Evolutionary conservation across 306 rosid species (phyloP).

Genomic region (Phaseolus lunatus): DNA sequence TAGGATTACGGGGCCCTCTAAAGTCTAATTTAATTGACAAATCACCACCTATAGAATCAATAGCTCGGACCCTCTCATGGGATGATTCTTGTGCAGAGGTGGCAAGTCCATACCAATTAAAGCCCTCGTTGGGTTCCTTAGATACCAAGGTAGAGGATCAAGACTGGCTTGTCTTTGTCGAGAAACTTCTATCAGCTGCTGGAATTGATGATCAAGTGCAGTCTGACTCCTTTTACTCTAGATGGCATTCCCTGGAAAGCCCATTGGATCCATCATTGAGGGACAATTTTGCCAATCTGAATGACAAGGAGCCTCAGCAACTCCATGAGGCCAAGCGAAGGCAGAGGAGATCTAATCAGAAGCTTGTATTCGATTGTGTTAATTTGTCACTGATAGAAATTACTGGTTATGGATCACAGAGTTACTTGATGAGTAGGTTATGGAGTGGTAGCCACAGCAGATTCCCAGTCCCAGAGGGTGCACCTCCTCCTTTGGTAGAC

Average conservation of each 20-base stretch:
- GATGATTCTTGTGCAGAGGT: conserved; percentile 74
- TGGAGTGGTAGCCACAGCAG: conserved; percentile 55
- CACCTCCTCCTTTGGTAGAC: conserved; percentile 63
- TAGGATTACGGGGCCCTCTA: conserved; percentile 56
- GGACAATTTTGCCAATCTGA: conserved; percentile 62
- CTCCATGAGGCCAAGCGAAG: conserved; percentile 81
- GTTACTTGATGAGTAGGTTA: conserved; percentile 43
- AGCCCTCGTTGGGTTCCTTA: conserved; percentile 58
- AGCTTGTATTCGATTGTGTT: conserved; percentile 87
- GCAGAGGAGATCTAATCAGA: conserved; percentile 73
- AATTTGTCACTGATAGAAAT: conserved; percentile 69
- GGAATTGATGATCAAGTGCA: conserved; percentile 69
- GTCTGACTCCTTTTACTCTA: conserved; percentile 54
- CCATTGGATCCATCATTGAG: conserved; percentile 88
- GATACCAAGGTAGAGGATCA: conserved; percentile 66
- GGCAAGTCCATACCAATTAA: conserved; percentile 59
- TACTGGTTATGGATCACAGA: conserved; percentile 59
- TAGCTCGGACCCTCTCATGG: conserved; percentile 89
- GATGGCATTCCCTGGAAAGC: conserved; percentile 80
- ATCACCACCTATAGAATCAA: conserved; percentile 95
- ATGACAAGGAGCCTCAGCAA: conserved; percentile 68
- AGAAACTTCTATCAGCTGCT: conserved; percentile 69
- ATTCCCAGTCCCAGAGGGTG: conserved; percentile 52
- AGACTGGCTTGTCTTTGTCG: conserved; percentile 67
- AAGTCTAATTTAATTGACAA: conserved; percentile 94